phyloP scores from a whole-genome alignment of 768 basidiomycete genomes.

The Leccinum fibrillosum region DNA sequence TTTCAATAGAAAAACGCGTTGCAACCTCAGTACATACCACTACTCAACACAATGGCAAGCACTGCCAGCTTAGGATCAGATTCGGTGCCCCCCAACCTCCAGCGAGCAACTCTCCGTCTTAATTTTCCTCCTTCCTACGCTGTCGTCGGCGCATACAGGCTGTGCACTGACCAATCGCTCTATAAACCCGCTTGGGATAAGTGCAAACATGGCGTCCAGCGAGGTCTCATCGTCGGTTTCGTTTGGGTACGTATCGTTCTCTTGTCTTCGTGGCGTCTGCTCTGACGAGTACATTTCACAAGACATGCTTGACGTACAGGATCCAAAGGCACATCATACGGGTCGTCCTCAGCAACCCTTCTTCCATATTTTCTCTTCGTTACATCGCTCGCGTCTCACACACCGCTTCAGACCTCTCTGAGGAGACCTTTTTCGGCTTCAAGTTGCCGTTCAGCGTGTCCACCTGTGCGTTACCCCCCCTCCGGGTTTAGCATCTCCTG shows the following conservation, averaged over 20 bases:
- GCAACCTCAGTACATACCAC: not conserved
- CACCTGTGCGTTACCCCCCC: constrained; percentile 50
- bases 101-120: constrained; percentile 57
- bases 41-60: not conserved
- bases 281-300: constrained; percentile 2
- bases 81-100: constrained; percentile 43
- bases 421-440: constrained; percentile 62
- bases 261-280: not conserved
- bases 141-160: constrained; percentile 78
- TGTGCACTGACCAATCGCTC: constrained; percentile 69
- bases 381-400: constrained; percentile 26
- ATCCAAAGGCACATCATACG: constrained; percentile 68
- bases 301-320: constrained; percentile 69
- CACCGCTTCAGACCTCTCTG: constrained; percentile 29
- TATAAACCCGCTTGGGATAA: constrained; percentile 81
- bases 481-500: not conserved
- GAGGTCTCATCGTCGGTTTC: constrained; percentile 67
- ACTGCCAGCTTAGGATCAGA: constrained; percentile 10
- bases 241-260: constrained; percentile 53
- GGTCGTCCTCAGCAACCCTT: constrained; percentile 21
- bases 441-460: constrained; percentile 63
- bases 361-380: constrained; percentile 26
- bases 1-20: no score
- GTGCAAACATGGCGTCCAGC: constrained; percentile 69
- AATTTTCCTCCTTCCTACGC: constrained; percentile 81